phyloP scores from a whole-genome alignment of 2,329 filamentous ascomycete species.

The Huntiella savannae region DNA sequence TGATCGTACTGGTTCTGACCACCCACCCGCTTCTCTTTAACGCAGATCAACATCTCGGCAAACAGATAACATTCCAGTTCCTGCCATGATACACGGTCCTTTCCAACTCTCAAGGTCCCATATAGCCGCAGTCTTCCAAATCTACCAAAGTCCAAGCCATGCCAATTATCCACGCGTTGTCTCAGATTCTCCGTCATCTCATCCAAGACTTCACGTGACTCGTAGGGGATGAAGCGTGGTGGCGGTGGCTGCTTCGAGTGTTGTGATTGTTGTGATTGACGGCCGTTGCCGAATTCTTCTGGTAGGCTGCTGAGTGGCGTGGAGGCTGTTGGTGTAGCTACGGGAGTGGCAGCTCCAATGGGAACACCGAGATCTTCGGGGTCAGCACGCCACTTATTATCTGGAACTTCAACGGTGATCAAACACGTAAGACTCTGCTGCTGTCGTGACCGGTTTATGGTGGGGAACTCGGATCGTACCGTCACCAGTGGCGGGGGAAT shows the following conservation, averaged over 20 bases:
- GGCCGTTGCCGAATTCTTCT: constrained; percentile 26
- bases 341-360: constrained; percentile 22
- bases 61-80: constrained; percentile 95
- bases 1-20: constrained; percentile 31
- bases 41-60: constrained; percentile 96
- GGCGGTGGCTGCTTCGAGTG: constrained; percentile 16
- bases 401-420: constrained; percentile 81
- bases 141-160: constrained; percentile 79
- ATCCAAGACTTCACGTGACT: constrained; percentile 57
- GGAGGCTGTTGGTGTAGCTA: constrained; percentile 13
- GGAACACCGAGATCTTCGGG: constrained; percentile 54
- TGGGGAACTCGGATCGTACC: constrained; percentile 91
- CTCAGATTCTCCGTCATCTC: constrained; percentile 74
- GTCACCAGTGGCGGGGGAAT: constrained; percentile 86
- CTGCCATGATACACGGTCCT: constrained; percentile 93
- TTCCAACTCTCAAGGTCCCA: constrained; percentile 79
- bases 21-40: constrained; percentile 79
- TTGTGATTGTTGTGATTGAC: constrained; percentile 13
- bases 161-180: constrained; percentile 92
- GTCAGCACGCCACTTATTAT: constrained; percentile 76
- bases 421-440: constrained; percentile 91
- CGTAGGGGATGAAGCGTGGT: constrained; percentile 48
- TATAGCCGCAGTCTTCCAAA: constrained; percentile 87
- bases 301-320: constrained; percentile 12
- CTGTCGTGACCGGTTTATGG: constrained; percentile 74